phyloP scores from a whole-genome alignment of 306 rosid genomes.

The Purshia tridentata region DNA sequence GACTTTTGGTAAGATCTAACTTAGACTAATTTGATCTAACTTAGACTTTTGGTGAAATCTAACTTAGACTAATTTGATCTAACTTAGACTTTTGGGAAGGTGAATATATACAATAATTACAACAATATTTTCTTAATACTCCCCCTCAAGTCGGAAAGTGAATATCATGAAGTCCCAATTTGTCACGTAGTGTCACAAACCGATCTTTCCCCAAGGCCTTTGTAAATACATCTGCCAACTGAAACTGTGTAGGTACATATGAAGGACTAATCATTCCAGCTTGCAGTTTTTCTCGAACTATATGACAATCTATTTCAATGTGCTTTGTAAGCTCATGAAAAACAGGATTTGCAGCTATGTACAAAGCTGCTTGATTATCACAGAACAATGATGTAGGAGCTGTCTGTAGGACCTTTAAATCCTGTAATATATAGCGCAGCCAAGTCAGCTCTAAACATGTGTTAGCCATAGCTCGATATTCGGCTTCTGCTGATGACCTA shows the following conservation, averaged over 20 bases:
- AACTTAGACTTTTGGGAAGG: no score
- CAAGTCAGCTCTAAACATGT: slow-evolving; percentile 14
- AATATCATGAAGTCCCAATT: slow-evolving; percentile 18
- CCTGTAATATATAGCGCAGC: slow-evolving; percentile 1
- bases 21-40: no score
- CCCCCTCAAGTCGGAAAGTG: slow-evolving; percentile 3
- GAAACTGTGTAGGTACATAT: not conserved
- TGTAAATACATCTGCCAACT: not conserved
- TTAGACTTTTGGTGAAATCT: no score
- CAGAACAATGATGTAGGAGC: not conserved
- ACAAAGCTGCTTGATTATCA: not conserved
- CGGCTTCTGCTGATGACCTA: slow-evolving; percentile 7
- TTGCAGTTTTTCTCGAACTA: not conserved
- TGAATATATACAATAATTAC: no score
- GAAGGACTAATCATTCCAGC: not conserved
- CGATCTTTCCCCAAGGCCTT: not conserved
- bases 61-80: no score
- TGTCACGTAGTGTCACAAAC: not conserved
- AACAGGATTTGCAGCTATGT: slow-evolving; percentile 1
- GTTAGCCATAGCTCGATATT: slow-evolving; percentile 1
- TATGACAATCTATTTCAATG: not conserved
- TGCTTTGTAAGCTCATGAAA: not conserved
- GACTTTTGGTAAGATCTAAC: no score
- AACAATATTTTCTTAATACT: not conserved
- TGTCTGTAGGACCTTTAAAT: not conserved